Evolutionary conservation across 2,329 filamentous ascomycete species (phyloP).

Genomic region (Colletotrichum incanum): DNA sequence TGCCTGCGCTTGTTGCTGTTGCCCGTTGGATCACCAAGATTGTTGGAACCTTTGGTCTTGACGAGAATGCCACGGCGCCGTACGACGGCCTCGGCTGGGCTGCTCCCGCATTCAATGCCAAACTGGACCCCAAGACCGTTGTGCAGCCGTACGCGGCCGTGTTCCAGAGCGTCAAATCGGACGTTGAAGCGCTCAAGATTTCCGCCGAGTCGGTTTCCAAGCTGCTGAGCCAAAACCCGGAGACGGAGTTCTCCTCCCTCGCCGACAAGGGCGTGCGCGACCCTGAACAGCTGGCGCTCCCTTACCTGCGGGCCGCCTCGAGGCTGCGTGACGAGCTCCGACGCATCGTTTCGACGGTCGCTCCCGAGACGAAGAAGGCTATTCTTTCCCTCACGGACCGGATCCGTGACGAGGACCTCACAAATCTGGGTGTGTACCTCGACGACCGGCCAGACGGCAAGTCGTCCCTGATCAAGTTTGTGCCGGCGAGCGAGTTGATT

Average conservation of each 20-base stretch:
- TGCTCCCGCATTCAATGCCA: conserved; percentile 52
- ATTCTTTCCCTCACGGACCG: conserved; percentile 84
- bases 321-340: conserved; percentile 75
- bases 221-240: conserved; percentile 62
- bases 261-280: conserved; percentile 64
- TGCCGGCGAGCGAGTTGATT: conserved; percentile 71
- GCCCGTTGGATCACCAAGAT: conserved; percentile 88
- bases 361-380: conserved; percentile 74
- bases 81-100: conserved; percentile 73
- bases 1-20: conserved; percentile 67
- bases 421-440: conserved; percentile 87
- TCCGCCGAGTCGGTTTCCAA: conserved; percentile 60
- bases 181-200: conserved; percentile 65
- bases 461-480: conserved; percentile 81
- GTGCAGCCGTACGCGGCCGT: conserved; percentile 63
- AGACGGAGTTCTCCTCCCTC: conserved; percentile 63
- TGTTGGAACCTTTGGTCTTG: conserved; percentile 87
- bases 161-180: conserved; percentile 61
- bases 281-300: conserved; percentile 67
- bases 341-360: conserved; percentile 63
- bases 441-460: conserved; percentile 81
- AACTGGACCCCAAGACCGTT: conserved; percentile 61
- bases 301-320: conserved; percentile 70
- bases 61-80: conserved; percentile 70
- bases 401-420: conserved; percentile 86